Percentiles rank a stretch among this genome's conserved stretches.
These are phyloP conservation scores for Paragyromitra xinjiangensis DNA, from an alignment of 495 filamentous ascomycete genomes.

Conservation along the genomic window DNA sequence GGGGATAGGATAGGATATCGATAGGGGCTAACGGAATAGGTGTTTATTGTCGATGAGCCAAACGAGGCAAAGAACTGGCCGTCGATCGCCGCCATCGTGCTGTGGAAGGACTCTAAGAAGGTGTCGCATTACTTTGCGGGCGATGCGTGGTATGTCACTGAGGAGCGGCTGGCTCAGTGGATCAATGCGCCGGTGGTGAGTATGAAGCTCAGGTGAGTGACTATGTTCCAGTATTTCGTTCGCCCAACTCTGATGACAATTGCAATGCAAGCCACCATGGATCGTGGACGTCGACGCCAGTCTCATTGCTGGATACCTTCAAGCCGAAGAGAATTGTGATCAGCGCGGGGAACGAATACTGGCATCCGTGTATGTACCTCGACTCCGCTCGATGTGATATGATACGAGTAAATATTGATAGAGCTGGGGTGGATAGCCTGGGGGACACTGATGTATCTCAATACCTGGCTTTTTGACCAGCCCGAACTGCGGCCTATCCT, in stretches of 20 bases:
- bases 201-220: slow-evolving; percentile 18
- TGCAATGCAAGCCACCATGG: slow-evolving; percentile 4
- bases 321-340: slow-evolving; percentile 7
- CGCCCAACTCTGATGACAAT: background rate
- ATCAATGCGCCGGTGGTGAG: background rate
- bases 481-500: background rate
- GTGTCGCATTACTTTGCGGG: slow-evolving; percentile 22
- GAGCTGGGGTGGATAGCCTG: slow-evolving; percentile 1
- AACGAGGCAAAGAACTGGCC: background rate
- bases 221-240: background rate
- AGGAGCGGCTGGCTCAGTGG: background rate
- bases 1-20: background rate
- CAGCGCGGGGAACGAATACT: background rate
- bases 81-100: slow-evolving; percentile 17
- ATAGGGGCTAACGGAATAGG: background rate
- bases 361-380: slow-evolving; percentile 9
- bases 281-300: background rate
- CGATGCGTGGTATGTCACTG: background rate
- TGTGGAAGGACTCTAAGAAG: background rate
- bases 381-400: background rate
- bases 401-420: background rate
- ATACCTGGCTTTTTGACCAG: background rate
- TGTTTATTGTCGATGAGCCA: background rate
- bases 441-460: slow-evolving; percentile 5
- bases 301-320: background rate